A percentile compares a stretch with the other conserved stretches of the same genome.
These are phyloP conservation scores for Starmerella sirachaensis DNA, from an alignment of 805 yeast species.

Conservation along the genomic window DNA sequence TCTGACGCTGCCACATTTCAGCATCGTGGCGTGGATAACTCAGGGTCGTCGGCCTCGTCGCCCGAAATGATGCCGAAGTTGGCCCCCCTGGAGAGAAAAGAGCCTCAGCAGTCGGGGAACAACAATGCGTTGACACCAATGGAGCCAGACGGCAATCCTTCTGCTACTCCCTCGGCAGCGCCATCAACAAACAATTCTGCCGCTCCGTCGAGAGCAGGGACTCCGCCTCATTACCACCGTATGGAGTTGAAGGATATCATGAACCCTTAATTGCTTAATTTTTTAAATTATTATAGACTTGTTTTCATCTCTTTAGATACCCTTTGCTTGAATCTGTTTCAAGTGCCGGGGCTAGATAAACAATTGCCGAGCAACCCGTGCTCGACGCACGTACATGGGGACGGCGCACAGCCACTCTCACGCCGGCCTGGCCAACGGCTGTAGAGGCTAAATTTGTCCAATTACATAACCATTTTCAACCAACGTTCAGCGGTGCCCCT, in stretches of 20 bases:
- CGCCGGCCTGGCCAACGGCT: no score
- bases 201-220: conserved; percentile 18
- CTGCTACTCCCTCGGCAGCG: conserved; percentile 3
- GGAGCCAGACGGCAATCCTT: conserved; percentile 17
- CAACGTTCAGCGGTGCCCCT: no score
- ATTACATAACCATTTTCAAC: no score
- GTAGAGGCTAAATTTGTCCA: no score
- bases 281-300: conserved; percentile 2
- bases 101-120: conserved; percentile 2
- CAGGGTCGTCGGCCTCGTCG: conserved; percentile 2
- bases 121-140: conserved; percentile 7
- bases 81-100: conserved; percentile 9
- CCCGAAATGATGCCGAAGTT: conserved; percentile 1
- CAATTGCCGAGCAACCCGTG: no score
- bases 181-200: conserved; percentile 9
- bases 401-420: no score
- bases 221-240: conserved; percentile 11
- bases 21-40: no score
- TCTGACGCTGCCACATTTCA: no score
- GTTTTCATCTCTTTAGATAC: no score
- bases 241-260: conserved; percentile 19
- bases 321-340: no score
- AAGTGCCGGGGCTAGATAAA: no score
- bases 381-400: no score
- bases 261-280: conserved; percentile 6